phyloP scores from a whole-genome alignment of 2,329 filamentous ascomycete species.

The Cyphellophora attinorum region DNA sequence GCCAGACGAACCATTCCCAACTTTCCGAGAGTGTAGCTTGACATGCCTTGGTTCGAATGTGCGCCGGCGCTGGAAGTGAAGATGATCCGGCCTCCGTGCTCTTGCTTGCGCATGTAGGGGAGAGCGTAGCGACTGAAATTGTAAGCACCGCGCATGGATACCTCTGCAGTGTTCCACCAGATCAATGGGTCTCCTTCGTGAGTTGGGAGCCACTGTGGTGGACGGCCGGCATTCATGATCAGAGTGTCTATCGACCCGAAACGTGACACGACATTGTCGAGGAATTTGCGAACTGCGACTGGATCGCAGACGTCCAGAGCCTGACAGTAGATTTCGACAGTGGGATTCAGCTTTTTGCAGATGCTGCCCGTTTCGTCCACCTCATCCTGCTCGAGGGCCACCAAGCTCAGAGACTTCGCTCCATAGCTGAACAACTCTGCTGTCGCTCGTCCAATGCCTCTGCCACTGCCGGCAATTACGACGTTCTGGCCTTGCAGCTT shows the following conservation, averaged over 20 bases:
- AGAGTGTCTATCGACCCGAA: slow-evolving; percentile 36
- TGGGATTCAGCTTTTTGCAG: slow-evolving; percentile 10
- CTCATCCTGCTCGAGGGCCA: slow-evolving; percentile 11
- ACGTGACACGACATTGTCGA: slow-evolving; percentile 27
- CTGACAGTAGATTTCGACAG: slow-evolving; percentile 7
- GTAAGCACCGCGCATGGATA: slow-evolving; percentile 14
- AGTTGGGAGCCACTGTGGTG: slow-evolving; percentile 14
- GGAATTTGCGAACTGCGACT: slow-evolving; percentile 24
- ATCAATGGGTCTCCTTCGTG: slow-evolving; percentile 11
- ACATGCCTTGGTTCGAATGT: slow-evolving; percentile 11
- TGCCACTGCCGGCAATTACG: slow-evolving; percentile 48
- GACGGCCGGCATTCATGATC: slow-evolving; percentile 31
- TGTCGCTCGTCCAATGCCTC: slow-evolving; percentile 45
- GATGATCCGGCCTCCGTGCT: slow-evolving; percentile 10
- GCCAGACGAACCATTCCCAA: slow-evolving; percentile 13
- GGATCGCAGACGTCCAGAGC: slow-evolving; percentile 29
- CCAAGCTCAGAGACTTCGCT: slow-evolving; percentile 23
- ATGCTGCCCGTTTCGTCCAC: slow-evolving; percentile 11
- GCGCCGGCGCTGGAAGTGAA: slow-evolving; percentile 15
- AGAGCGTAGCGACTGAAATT: slow-evolving; percentile 13
- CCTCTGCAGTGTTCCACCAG: slow-evolving; percentile 14
- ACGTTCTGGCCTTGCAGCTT: slow-evolving; percentile 26
- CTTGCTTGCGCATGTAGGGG: slow-evolving; percentile 12
- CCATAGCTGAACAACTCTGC: slow-evolving; percentile 48
- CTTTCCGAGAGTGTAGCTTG: slow-evolving; percentile 14